Evolutionary conservation across 2,329 filamentous ascomycete genomes (phyloP), one percentile per base, ranked within the genome.

Genomic region (Fusarium nisikadoi): DNA sequence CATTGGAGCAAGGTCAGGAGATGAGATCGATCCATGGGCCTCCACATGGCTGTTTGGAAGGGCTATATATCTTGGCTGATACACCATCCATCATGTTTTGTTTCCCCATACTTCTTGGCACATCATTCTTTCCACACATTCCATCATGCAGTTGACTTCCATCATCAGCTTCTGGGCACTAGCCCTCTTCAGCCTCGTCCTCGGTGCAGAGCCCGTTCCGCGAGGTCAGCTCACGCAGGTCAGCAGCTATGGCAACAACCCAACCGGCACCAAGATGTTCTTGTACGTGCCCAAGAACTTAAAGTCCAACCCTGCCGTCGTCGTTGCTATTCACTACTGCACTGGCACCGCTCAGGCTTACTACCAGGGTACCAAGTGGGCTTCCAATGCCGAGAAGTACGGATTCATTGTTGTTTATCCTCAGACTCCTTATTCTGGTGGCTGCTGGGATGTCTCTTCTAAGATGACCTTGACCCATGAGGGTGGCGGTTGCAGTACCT

Each of bases 361-460:
- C 33, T 50, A 39, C 38, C 62, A 66, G 43, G 56, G 63, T 3
- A 58, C 46, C 11, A 25, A 65, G 31, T 66, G 63, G 63, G 61
- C 62, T 14, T 42, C 61, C 36, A 65, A 66, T 31, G 63, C 63
- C 39, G 63, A 66, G 63, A 66, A 66, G 43, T 33, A 66, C 43
- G 63, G 63, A 4, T 66, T 39, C 50, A 66, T 66, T 4, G 62
- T 66, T 12, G n/a, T 66, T 2, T 66, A 66, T 17, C 63, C 63
- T 6, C 62, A 66, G 62, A 66, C 63, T 27, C 63, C 63, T 23
- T 66, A 66, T 29, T 59, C 61, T 4, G 62, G 63, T 16, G 49
- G 49, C 27, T 66, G 63, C 52, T 66, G 63, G 63, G 63, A 66
- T 36, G 63, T 66, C 4, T 66, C 63, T 0, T 66, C 63, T 27